A percentile compares a stretch with the other conserved stretches of the same genome.
Evolutionary conservation across 2,329 filamentous ascomycete genomes (phyloP).

Genomic region (Ambrosiella beaveri): DNA sequence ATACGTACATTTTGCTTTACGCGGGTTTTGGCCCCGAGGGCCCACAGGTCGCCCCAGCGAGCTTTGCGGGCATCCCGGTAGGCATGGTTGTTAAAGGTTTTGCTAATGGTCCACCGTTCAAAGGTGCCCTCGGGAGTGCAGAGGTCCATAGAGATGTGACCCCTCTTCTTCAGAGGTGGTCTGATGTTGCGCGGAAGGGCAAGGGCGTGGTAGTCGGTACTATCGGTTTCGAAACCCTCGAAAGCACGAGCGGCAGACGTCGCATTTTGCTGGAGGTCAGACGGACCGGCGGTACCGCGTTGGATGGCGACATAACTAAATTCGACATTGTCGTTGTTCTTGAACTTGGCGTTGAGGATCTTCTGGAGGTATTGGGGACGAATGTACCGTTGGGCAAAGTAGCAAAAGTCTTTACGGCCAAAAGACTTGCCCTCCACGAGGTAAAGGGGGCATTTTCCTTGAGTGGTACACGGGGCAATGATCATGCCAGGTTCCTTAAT

Average conservation of each 20-base stretch:
- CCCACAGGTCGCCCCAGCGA: constrained; percentile 88
- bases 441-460: constrained; percentile 81
- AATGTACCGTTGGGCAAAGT: constrained; percentile 77
- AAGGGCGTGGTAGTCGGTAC: constrained; percentile 37
- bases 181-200: constrained; percentile 63
- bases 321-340: constrained; percentile 77
- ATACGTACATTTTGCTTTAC: constrained; percentile 42
- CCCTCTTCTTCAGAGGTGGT: constrained; percentile 68
- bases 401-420: constrained; percentile 78
- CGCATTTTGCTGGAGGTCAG: constrained; percentile 15
- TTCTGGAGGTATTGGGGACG: constrained; percentile 67
- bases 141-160: constrained; percentile 77
- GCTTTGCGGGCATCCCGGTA: constrained; percentile 88
- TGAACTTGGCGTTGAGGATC: constrained; percentile 48
- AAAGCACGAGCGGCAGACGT: constrained; percentile 51
- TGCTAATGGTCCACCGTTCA: constrained; percentile 86
- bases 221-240: constrained; percentile 42
- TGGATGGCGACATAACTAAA: constrained; percentile 82
- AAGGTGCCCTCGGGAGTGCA: constrained; percentile 75
- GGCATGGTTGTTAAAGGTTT: constrained; percentile 60
- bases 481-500: constrained; percentile 45
- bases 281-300: constrained; percentile 38
- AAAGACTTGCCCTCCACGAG: constrained; percentile 46
- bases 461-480: constrained; percentile 71
- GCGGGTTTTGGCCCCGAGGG: constrained; percentile 78